Percentiles rank a stretch among this genome's conserved stretches.
phyloP scores from a whole-genome alignment of 2,329 filamentous ascomycete genomes.

The Fusarium sp. region DNA sequence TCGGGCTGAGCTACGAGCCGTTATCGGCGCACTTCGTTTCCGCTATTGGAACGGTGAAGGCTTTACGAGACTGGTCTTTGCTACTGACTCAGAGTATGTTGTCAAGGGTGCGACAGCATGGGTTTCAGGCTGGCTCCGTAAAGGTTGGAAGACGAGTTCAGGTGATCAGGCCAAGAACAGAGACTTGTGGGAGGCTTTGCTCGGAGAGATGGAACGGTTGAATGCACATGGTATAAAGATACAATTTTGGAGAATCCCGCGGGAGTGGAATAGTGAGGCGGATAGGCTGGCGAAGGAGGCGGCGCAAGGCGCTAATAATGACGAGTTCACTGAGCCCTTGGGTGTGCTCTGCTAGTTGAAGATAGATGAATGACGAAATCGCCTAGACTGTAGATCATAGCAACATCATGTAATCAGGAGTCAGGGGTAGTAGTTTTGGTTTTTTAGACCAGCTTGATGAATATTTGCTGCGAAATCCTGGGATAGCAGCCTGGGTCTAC shows the following conservation, averaged over 20 bases:
- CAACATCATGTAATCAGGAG: too few relatives aligned
- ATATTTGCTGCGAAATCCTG: too few relatives aligned
- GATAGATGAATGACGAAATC: too few relatives aligned
- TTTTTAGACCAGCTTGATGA: too few relatives aligned
- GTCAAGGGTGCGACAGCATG: slow-evolving; percentile 22
- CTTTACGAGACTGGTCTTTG: slow-evolving; percentile 54
- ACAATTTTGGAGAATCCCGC: slow-evolving; percentile 61
- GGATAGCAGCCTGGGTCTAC: too few relatives aligned
- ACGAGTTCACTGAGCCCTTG: too few relatives aligned
- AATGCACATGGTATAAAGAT: slow-evolving; percentile 50
- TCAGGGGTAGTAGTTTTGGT: too few relatives aligned
- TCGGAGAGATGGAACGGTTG: slow-evolving; percentile 54
- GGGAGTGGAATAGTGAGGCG: slow-evolving; percentile 56
- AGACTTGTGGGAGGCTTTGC: slow-evolving; percentile 64
- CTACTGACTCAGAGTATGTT: slow-evolving; percentile 37
- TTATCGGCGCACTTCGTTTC: slow-evolving; percentile 20
- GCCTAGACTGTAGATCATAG: too few relatives aligned
- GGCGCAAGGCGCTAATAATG: slow-evolving; percentile 1
- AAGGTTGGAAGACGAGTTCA: slow-evolving; percentile 58
- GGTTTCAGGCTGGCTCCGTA: slow-evolving; percentile 42
- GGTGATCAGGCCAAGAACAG: slow-evolving; percentile 57
- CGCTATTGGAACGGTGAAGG: slow-evolving; percentile 46
- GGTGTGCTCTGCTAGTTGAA: too few relatives aligned
- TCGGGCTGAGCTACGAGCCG: slow-evolving; percentile 36
- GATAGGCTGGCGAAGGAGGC: slow-evolving; percentile 54